phyloP scores from a whole-genome alignment of 192 early-diverging fungal species.

The Podila epicladia region DNA sequence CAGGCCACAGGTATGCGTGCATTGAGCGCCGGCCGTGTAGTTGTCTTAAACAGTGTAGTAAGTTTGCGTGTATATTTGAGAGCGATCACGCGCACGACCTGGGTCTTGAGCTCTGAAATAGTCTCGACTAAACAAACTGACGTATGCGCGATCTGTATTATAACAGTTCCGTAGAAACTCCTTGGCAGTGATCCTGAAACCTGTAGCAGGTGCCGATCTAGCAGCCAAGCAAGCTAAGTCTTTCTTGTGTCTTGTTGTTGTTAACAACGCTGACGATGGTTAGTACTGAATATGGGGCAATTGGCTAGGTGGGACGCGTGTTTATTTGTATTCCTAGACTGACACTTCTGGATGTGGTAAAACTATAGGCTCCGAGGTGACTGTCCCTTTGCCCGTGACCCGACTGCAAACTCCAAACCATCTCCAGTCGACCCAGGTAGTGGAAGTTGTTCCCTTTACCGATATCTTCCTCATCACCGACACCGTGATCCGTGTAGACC shows the following conservation, averaged over 20 bases:
- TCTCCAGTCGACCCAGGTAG: slow-evolving; percentile 20
- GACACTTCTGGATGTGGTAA: slow-evolving; percentile 1
- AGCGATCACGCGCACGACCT: too few species aligned
- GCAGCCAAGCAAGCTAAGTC: slow-evolving; percentile 42
- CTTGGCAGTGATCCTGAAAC: slow-evolving; percentile 68
- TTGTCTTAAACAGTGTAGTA: slow-evolving; percentile 78
- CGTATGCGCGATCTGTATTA: neutral
- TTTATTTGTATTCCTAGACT: neutral
- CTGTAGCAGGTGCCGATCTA: slow-evolving; percentile 51
- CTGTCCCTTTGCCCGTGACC: slow-evolving; percentile 33
- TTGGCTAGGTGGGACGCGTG: too few species aligned
- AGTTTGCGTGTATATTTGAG: neutral
- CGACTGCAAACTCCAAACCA: slow-evolving; percentile 17
- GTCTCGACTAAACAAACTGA: neutral
- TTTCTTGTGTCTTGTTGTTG: slow-evolving; percentile 50
- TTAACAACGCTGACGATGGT: slow-evolving; percentile 2
- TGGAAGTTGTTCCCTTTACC: slow-evolving; percentile 29
- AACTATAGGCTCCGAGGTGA: slow-evolving; percentile 15
- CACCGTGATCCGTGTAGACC: slow-evolving; percentile 9
- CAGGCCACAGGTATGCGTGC: slow-evolving; percentile 70
- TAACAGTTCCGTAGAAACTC: slow-evolving; percentile 72
- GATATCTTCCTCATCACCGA: slow-evolving; percentile 45
- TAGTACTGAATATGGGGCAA: neutral
- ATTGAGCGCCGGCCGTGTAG: slow-evolving; percentile 75
- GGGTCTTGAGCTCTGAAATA: too few species aligned